Percentiles rank a stretch among this genome's conserved stretches.
phyloP scores from a whole-genome alignment of 495 filamentous ascomycete species.

The Aspergillus funiculosus region DNA sequence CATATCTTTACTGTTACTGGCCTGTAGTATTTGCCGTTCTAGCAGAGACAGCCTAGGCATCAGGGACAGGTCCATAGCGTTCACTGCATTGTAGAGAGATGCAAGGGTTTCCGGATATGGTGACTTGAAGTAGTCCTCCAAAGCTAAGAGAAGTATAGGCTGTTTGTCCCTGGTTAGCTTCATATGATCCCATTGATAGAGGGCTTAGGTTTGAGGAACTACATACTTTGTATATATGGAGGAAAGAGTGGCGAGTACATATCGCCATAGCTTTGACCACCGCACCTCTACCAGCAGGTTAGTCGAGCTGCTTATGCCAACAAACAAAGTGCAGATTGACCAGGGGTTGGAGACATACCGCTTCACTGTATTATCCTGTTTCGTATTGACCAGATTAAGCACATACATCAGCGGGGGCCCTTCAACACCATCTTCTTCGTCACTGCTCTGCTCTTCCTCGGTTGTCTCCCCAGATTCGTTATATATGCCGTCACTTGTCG shows the following conservation, averaged over 20 bases:
- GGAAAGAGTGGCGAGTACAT: conserved; percentile 94
- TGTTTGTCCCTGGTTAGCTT: conserved; percentile 36
- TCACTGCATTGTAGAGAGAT: conserved; percentile 84
- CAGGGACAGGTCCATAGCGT: conserved; percentile 91
- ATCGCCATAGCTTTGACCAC: conserved; percentile 99
- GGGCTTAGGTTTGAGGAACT: not conserved
- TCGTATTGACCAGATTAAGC: conserved; percentile 94
- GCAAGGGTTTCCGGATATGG: conserved; percentile 87
- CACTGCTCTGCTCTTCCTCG: conserved; percentile 43
- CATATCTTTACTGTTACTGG: conserved; percentile 89
- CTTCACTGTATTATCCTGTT: conserved; percentile 86
- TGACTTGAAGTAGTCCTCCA: conserved; percentile 96
- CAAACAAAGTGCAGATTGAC: conserved; percentile 1
- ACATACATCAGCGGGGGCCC: conserved; percentile 95
- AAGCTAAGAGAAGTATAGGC: conserved; percentile 87
- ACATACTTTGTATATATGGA: conserved; percentile 93
- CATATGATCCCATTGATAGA: not conserved
- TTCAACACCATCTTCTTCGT: conserved; percentile 58
- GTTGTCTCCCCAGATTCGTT: conserved; percentile 44
- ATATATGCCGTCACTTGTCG: conserved; percentile 43
- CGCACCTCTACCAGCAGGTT: conserved; percentile 60
- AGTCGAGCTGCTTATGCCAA: not conserved
- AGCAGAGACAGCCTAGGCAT: conserved; percentile 83
- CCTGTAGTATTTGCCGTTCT: conserved; percentile 80
- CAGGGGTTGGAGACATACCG: conserved; percentile 41